Percentiles rank a stretch among this genome's conserved stretches.
phyloP scores from a whole-genome alignment of 495 filamentous ascomycete genomes.

The Hyaloscypha variabilis region DNA sequence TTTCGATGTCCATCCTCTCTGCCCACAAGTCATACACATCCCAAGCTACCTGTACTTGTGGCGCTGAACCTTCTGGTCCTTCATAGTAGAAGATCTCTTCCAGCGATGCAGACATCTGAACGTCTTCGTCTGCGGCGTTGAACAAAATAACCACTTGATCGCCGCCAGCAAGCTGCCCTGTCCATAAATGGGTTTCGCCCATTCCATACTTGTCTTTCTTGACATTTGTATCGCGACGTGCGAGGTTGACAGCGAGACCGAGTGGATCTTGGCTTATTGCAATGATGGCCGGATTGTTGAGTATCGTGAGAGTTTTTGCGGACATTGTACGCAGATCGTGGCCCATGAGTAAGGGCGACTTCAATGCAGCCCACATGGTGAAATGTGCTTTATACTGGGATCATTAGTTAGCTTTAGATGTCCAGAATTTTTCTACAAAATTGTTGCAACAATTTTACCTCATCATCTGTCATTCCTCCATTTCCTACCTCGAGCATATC shows the following conservation, averaged over 20 bases:
- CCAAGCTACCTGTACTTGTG: conserved; percentile 42
- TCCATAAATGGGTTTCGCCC: conserved; percentile 53
- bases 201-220: conserved; percentile 35
- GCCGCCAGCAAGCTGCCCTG: conserved; percentile 37
- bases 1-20: conserved; percentile 46
- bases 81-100: conserved; percentile 53
- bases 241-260: conserved; percentile 5
- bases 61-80: conserved; percentile 40
- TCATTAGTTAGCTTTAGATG: conserved; percentile 26
- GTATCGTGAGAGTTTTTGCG: conserved; percentile 31
- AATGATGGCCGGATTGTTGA: conserved; percentile 46
- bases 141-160: conserved; percentile 48
- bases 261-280: conserved; percentile 48
- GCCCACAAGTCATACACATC: conserved; percentile 60
- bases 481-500: conserved; percentile 52
- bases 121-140: conserved; percentile 41
- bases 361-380: conserved; percentile 52
- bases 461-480: conserved; percentile 33
- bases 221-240: conserved; percentile 19
- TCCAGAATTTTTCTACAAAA: not conserved
- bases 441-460: conserved; percentile 12
- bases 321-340: conserved; percentile 39
- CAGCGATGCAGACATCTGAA: conserved; percentile 48
- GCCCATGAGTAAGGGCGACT: conserved; percentile 52
- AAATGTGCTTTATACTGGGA: conserved; percentile 47